Evolutionary conservation across 306 rosid genomes (phyloP).

Genomic region (Medicago arabica): DNA sequence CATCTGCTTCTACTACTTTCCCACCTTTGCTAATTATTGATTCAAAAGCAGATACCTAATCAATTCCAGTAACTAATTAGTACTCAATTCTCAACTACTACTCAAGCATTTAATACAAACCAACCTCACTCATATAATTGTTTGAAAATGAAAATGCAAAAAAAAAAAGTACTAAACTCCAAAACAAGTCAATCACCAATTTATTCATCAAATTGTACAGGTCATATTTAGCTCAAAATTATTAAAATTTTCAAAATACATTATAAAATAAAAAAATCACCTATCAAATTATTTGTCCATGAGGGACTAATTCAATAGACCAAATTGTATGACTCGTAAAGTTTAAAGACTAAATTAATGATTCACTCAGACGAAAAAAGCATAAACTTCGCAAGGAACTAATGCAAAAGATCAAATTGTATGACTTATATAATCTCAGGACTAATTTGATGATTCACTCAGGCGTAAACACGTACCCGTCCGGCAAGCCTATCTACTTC

Average conservation of each 20-base stretch:
- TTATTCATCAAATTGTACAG: not conserved
- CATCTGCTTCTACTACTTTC: conserved; percentile 78
- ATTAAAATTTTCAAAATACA: not conserved
- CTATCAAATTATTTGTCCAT: not conserved
- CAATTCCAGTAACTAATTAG: conserved; percentile 43
- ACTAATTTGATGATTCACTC: not conserved
- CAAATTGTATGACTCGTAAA: not conserved
- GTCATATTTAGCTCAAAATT: not conserved
- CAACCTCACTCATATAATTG: conserved; percentile 8
- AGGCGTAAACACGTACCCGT: conserved; percentile 50
- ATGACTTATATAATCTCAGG: not conserved
- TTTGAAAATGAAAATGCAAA: conserved; percentile 6
- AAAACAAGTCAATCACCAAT: not conserved
- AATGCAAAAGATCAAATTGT: no score
- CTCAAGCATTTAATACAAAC: conserved; percentile 33
- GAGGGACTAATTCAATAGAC: not conserved
- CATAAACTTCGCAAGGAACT: conserved; percentile 16
- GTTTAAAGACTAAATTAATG: not conserved
- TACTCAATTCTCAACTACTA: conserved; percentile 29
- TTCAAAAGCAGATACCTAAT: conserved; percentile 87
- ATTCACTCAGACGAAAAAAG: not conserved
- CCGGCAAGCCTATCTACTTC: conserved; percentile 89
- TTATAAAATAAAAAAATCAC: not conserved
- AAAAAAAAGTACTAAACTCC: not conserved
- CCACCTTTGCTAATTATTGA: conserved; percentile 75